Percentiles rank a stretch among this genome's conserved stretches.
These are phyloP conservation scores for Fistulina hepatica DNA, from an alignment of 1,284 basidiomycete genomes.

Conservation along the genomic window DNA sequence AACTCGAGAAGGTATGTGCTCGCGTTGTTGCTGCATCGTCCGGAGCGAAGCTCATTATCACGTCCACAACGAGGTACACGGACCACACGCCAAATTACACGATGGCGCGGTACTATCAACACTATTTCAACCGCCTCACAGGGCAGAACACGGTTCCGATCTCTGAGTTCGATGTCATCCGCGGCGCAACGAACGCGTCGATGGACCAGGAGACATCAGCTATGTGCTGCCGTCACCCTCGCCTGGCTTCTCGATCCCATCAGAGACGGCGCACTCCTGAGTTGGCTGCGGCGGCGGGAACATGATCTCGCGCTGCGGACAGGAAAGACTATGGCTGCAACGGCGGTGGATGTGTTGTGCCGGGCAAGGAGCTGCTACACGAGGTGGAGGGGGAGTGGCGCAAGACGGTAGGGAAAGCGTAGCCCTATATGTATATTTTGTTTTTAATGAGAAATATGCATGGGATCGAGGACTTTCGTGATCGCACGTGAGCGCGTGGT, in stretches of 20 bases:
- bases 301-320: not conserved
- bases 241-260: not conserved
- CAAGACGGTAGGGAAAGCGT: not conserved
- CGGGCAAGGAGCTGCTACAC: not conserved
- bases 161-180: not conserved
- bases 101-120: not conserved
- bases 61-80: not conserved
- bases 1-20: not conserved
- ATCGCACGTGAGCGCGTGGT: too few relatives aligned
- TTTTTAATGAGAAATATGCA: too few relatives aligned
- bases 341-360: not conserved
- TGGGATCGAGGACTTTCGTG: too few relatives aligned
- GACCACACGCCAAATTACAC: not conserved
- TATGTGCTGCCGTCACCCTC: not conserved
- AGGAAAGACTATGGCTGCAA: not conserved
- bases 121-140: not conserved
- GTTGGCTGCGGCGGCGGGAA: not conserved
- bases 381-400: not conserved
- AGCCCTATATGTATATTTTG: conserved; percentile 17
- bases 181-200: not conserved
- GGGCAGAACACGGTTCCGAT: not conserved
- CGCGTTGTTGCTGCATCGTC: not conserved
- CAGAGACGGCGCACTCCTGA: not conserved
- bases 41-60: not conserved
- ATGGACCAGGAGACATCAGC: conserved; percentile 1